Evolutionary conservation across 2,329 filamentous ascomycete genomes (phyloP), one percentile per base, ranked within the genome.

Genomic region (Colletotrichum sojae): DNA sequence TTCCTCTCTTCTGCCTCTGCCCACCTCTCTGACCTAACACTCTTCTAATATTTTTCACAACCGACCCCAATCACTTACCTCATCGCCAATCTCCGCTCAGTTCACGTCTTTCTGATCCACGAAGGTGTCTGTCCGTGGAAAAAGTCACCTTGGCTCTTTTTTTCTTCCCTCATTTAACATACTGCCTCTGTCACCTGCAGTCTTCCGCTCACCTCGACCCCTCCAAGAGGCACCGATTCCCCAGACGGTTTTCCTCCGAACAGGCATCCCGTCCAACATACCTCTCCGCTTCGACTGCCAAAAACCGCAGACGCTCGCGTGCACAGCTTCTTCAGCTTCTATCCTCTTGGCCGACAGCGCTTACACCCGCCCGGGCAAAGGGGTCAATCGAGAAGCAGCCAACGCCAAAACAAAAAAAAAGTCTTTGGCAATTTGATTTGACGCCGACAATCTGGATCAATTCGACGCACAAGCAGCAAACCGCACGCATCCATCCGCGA

Each of bases 401-500:
- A 51, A 8, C 31, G 31, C 31, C 31, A 36, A 9, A 31, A 31
- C 5, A 9, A 9, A 36, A 36, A 36, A 31, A 36, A 36, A 4
- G 8, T 36, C 31, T 36, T 36, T 36, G 31, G 31, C 31, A 36
- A 36, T 25, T 25, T 25, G 43, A 45, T 69, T 69, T 49, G 54
- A 57, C 58, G n/a, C 25, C 3, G 16, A 51, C 59, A 25, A 58
- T 18, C 40, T 39, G 13, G 54, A 51, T 31, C 60, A 53, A 22
- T 22, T 22, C 53, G 22, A 58, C 52, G 45, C 48, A 46, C 49
- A 43, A 62, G n/a, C 20, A n/a, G 16, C 20, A 43, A 48, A 58
- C 51, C 66, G 43, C 49, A 54, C 60, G 40, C 66, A 69, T 61
- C 66, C 66, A 69, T 61, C 66, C 49, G 55, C 66, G 43, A 66